Conservation (phyloP, 352 stramenopile genomes). For the Globisporangium spiculum region DNA sequence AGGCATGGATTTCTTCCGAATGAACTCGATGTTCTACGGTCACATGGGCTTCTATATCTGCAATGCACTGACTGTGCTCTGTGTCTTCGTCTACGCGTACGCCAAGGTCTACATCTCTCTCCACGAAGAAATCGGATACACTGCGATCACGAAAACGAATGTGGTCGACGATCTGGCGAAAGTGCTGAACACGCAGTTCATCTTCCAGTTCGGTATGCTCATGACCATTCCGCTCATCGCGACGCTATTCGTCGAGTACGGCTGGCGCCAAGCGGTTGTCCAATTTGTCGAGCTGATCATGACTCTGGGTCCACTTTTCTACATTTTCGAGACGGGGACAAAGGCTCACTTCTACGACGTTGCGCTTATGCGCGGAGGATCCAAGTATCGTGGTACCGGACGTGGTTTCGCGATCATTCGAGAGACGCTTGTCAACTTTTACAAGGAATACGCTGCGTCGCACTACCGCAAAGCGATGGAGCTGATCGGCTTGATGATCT, state of each 20-base stretch:
- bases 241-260: slow-evolving; percentile 80
- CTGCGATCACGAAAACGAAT: slow-evolving; percentile 73
- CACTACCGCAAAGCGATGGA: slow-evolving; percentile 84
- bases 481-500: slow-evolving; percentile 75
- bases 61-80: slow-evolving; percentile 76
- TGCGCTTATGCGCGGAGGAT: slow-evolving; percentile 82
- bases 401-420: slow-evolving; percentile 84
- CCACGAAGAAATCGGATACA: slow-evolving; percentile 65
- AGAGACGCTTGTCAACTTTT: slow-evolving; percentile 85
- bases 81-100: slow-evolving; percentile 82
- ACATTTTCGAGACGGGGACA: slow-evolving; percentile 86
- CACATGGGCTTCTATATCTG: slow-evolving; percentile 90
- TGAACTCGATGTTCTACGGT: slow-evolving; percentile 89
- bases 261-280: slow-evolving; percentile 76
- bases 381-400: slow-evolving; percentile 83
- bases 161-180: slow-evolving; percentile 70
- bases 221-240: slow-evolving; percentile 86
- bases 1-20: slow-evolving; percentile 86
- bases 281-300: slow-evolving; percentile 82
- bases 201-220: slow-evolving; percentile 88
- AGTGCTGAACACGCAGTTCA: slow-evolving; percentile 84
- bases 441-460: slow-evolving; percentile 81
- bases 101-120: slow-evolving; percentile 86
- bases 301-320: slow-evolving; percentile 82
- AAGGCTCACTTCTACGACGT: slow-evolving; percentile 87